Base-by-base conservation (phyloP, 1,284 basidiomycete species). In the Boletus holoroseus region DNA sequence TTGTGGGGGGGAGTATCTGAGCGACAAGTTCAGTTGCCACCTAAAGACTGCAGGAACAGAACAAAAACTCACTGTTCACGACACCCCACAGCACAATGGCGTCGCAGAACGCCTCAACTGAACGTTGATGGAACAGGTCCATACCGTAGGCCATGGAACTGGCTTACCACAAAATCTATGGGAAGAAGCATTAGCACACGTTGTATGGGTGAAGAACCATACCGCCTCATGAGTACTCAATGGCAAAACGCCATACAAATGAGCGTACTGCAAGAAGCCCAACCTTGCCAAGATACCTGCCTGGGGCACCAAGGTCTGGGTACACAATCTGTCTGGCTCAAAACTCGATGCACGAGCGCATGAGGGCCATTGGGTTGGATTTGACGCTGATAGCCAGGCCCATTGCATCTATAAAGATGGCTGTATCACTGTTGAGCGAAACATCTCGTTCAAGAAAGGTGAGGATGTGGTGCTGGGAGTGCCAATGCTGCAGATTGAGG, bases 131-230 rank as follows among this genome's bases (percentile, higher is more conserved):
- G 26, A 26, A 26, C 5, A 7, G 8, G 26, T 8, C 5, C 5
- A 1, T 0, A 24, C 22, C 0, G 3, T 50, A 1, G 2, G 41
- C 0, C 50, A 55, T 12, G n/a, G 8, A 0, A 45, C 31, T 1
- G 2, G 38, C 18, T 1, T 54, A 0, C 43, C 24, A 0, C 30
- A 42, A 3, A 31, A 16, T 3, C 42, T 54, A 0, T 54, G 53
- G 43, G 39, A 38, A 0, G 46, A 54, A 24, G 44, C 32, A 0
- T 13, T 54, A 8, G 4, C 6, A 5, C 44, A 55, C 27, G 11
- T 45, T 9, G 5, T 53, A 3, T 54, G 50, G 46, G 18, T 54
- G 5, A 54, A 55, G 22, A 55, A 55, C 27, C 3, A 24, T 2
- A 28, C 20, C 0, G 18, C 32, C 0, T 28, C 38, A 1, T 7